Conservation (phyloP, 768 basidiomycete genomes). For the Pisolithus orientalis region DNA sequence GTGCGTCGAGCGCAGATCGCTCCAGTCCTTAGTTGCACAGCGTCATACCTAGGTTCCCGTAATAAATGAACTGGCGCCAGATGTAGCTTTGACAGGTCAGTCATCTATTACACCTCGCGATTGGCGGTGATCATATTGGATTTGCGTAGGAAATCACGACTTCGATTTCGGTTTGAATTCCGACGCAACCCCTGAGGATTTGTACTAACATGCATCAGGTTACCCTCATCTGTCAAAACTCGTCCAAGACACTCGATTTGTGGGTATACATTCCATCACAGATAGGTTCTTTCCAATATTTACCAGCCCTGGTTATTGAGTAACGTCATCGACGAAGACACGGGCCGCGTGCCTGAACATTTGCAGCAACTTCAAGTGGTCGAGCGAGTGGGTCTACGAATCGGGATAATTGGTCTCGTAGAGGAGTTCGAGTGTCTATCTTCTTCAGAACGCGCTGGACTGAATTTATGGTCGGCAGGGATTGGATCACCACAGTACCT, state of each 20-base stretch:
- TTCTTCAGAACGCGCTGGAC: neutral
- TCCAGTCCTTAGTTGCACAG: constrained; percentile 1
- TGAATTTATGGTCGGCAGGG: constrained; percentile 36
- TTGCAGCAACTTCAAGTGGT: constrained; percentile 59
- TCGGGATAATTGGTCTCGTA: constrained; percentile 83
- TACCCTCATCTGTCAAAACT: constrained; percentile 63
- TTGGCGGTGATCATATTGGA: constrained; percentile 5
- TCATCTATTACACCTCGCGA: neutral
- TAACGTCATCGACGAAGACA: constrained; percentile 72
- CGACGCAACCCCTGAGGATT: neutral
- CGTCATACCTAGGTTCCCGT: constrained; percentile 62
- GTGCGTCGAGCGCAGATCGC: constrained; percentile 32
- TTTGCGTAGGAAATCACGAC: constrained; percentile 74
- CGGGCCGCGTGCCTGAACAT: constrained; percentile 53
- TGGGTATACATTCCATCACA: constrained; percentile 28
- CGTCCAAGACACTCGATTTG: constrained; percentile 68
- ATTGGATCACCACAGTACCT: constrained; percentile 84
- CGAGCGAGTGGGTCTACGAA: constrained; percentile 60
- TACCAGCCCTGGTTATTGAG: constrained; percentile 82
- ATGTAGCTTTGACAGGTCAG: constrained; percentile 75
- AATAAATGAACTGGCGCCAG: constrained; percentile 73
- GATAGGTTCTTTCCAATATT: neutral
- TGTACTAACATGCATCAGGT: constrained; percentile 30
- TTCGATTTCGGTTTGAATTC: constrained; percentile 70
- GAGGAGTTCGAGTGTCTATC: constrained; percentile 50